Percentiles rank a stretch among this genome's conserved stretches.
These are phyloP conservation scores for Leishmania amazonensis DNA, from an alignment of 208 protist species.

Conservation along the genomic window DNA sequence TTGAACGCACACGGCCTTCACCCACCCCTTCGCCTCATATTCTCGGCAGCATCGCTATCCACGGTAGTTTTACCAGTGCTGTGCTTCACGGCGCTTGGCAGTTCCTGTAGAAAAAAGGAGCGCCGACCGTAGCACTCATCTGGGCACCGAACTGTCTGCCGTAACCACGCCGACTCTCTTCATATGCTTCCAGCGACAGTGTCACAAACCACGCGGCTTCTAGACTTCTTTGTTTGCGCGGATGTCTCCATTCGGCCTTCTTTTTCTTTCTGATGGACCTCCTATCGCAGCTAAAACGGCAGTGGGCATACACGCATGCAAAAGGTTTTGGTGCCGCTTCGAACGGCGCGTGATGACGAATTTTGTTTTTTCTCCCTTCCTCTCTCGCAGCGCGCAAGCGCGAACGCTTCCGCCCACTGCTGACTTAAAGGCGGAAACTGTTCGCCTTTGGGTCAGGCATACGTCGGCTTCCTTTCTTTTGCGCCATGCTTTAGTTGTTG, in stretches of 20 bases:
- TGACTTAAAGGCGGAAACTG: too few species aligned
- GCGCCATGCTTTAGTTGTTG: too few species aligned
- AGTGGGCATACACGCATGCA: neutral
- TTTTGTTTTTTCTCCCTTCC: neutral
- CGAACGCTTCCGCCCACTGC: neutral
- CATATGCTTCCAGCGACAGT: neutral
- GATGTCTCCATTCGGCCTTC: neutral
- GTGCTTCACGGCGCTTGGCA: neutral
- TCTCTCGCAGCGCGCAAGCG: neutral
- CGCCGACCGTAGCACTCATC: neutral
- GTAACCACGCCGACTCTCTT: neutral
- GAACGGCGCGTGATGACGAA: neutral
- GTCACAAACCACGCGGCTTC: neutral
- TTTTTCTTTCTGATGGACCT: neutral
- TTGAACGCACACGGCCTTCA: neutral
- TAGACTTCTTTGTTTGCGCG: neutral
- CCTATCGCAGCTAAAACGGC: neutral
- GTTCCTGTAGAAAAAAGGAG: neutral
- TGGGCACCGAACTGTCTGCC: neutral
- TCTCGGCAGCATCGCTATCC: neutral
- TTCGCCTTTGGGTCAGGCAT: neutral
- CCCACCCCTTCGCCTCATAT: neutral
- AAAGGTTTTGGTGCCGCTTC: neutral
- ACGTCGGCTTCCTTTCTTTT: neutral
- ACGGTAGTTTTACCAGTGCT: neutral